These are phyloP conservation scores for Cenchrus fungigraminus DNA, from an alignment of 176 grass and related monocot genomes.

Conservation along the genomic window DNA sequence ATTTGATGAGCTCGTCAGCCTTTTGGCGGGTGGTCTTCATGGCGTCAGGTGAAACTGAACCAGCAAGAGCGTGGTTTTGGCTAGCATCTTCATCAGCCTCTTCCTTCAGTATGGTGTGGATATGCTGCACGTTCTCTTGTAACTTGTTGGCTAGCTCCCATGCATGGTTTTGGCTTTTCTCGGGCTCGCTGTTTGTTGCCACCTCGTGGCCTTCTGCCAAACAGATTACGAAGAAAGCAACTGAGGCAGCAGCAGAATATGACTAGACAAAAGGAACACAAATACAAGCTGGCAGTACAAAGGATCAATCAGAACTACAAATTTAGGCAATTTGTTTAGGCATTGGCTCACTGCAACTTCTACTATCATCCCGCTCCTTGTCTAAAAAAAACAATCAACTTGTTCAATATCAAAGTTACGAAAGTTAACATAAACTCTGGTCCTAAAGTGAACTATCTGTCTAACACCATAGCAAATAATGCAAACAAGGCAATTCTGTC, in stretches of 20 bases:
- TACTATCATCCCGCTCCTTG: background rate
- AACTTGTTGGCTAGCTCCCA: constrained; percentile 63
- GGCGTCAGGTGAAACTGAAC: constrained; percentile 28
- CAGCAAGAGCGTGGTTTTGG: constrained; percentile 4
- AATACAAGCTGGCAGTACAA: background rate
- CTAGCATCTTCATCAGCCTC: constrained; percentile 35
- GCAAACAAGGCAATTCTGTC: background rate
- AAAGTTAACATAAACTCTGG: background rate
- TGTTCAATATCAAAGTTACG: background rate
- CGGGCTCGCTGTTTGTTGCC: constrained; percentile 27
- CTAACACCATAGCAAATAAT: background rate
- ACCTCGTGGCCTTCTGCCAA: constrained; percentile 25
- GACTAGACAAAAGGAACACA: background rate
- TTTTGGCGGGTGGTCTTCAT: constrained; percentile 54
- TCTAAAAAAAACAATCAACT: background rate
- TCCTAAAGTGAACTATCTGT: background rate
- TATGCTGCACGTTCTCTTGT: constrained; percentile 60
- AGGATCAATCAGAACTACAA: background rate
- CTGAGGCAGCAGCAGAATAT: background rate
- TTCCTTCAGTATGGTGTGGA: constrained; percentile 63
- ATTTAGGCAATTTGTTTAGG: constrained; percentile 21
- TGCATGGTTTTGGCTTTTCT: constrained; percentile 42
- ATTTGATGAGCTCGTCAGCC: constrained; percentile 73
- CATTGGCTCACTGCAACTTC: background rate
- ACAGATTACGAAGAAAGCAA: constrained; percentile 27